Base-by-base conservation (phyloP, 164 flowering plant species). In the Umbellularia californica region DNA sequence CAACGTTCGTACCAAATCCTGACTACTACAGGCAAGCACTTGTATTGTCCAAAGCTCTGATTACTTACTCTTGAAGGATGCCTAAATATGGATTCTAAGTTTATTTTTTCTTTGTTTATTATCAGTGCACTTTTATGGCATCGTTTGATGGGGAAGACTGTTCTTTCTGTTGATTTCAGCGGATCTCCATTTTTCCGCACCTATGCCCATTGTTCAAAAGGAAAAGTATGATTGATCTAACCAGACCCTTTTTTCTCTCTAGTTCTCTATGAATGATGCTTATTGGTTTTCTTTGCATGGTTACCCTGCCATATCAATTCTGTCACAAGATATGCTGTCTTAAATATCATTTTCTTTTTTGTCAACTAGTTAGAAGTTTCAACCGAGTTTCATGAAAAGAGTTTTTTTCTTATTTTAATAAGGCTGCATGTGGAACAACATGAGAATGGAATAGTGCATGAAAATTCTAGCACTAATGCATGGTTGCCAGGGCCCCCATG, bases 111-210 rank as follows among this genome's bases (percentile, higher is more conserved):
- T 58, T 77, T n/a, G 2, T 41, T 55, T 82, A 64, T 73, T 47
- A 68, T 41, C 74, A 95, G 99, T 79, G 98, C 99, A 58, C 92
- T 95, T 78, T 82, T 95, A 35, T 95, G 97, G 96, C 92, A 90
- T 83, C 89, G 87, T 51, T 88, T 95, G 33, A 95, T 95, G 99
- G 99, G 98, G 67, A 85, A 83, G 81, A 77, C 84, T 30, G 99
- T 92, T 79, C 90, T 93, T 72, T 72, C 80, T 72, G 85, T 88
- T 70, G 69, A 77, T 17, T 79, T 71, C 63, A 58, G 76, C 75
- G 88, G 86, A 35, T 80, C 92, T 15, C 77, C 89, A 28, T 78
- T 69, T 81, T 83, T 93, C 75, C 98, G 99, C 25, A 65, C 84
- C 67, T 95, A 95, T 81, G 97, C 95, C 27, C 99, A 93, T 82